Conservation (phyloP, 129 eudicot species). For the Flaveria bidentis region DNA sequence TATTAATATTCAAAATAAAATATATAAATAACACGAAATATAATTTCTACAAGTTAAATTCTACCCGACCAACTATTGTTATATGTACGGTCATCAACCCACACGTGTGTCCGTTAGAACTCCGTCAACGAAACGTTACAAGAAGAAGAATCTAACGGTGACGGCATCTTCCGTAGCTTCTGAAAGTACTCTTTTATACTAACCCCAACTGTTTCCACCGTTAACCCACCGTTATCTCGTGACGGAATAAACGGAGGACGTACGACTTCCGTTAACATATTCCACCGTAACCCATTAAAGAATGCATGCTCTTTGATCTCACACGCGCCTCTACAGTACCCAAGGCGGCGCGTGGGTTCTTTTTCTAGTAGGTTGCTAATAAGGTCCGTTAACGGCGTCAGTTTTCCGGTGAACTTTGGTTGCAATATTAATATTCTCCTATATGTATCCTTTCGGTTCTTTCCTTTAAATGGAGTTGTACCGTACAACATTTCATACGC, state of each 20-base stretch:
- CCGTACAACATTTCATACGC: constrained; percentile 89
- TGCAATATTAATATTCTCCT: constrained; percentile 47
- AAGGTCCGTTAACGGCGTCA: constrained; percentile 59
- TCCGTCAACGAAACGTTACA: constrained; percentile 68
- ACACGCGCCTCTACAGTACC: constrained; percentile 65
- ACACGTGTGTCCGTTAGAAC: constrained; percentile 53
- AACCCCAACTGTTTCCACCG: constrained; percentile 30
- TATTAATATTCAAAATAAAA: no score
- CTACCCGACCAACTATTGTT: not conserved
- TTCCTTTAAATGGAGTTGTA: constrained; percentile 76
- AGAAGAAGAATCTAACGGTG: constrained; percentile 62
- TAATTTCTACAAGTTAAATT: not conserved
- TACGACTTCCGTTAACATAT: constrained; percentile 59
- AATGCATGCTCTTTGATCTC: constrained; percentile 78
- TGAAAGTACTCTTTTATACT: constrained; percentile 54
- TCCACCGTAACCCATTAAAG: constrained; percentile 70
- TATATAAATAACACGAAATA: not conserved
- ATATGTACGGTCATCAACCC: not conserved
- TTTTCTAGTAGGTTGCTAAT: constrained; percentile 58
- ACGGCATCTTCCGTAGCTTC: constrained; percentile 53
- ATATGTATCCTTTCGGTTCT: constrained; percentile 69
- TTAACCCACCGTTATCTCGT: constrained; percentile 40
- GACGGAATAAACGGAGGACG: constrained; percentile 89
- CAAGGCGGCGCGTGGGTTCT: constrained; percentile 76
- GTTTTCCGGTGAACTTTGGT: constrained; percentile 64